Conservation (phyloP, 169 alveolate genomes). For the Eimeria sp. region DNA sequence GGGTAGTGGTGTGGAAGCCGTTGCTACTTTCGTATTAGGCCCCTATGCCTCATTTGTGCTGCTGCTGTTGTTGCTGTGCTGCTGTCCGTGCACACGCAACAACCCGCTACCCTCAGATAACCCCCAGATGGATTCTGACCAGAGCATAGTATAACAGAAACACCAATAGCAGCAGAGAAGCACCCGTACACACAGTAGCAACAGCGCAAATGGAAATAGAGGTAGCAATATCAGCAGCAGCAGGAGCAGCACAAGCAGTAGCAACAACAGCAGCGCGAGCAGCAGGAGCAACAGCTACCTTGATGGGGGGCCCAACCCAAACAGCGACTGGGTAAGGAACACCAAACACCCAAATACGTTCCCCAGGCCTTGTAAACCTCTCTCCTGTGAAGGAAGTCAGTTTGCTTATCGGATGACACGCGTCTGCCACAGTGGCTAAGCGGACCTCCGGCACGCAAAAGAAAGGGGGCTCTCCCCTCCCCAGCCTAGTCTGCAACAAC, state of each 20-base stretch:
- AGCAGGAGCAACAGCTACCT: constrained; percentile 8
- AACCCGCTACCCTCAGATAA: no score
- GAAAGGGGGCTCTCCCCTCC: not conserved
- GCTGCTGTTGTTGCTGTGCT: no score
- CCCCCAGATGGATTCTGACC: no score
- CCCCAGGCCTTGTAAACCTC: constrained; percentile 22
- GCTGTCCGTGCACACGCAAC: no score
- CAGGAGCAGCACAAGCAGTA: not conserved
- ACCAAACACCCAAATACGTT: constrained; percentile 38
- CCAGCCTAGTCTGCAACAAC: constrained; percentile 47
- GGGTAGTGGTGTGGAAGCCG: not conserved
- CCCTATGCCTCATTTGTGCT: no score
- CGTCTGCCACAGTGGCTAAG: constrained; percentile 22
- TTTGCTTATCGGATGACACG: constrained; percentile 54
- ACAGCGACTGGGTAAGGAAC: constrained; percentile 52
- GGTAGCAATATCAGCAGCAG: not conserved
- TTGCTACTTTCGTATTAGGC: no score
- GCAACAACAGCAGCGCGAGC: constrained; percentile 1
- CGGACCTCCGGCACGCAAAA: constrained; percentile 47
- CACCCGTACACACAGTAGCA: not conserved
- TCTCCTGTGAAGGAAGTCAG: constrained; percentile 47
- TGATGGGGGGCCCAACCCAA: constrained; percentile 44
- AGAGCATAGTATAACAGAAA: no score
- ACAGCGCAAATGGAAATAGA: not conserved
- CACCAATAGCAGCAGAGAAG: not conserved